Conservation (phyloP, 345 rosid species). For the Orychophragmus violaceus region DNA sequence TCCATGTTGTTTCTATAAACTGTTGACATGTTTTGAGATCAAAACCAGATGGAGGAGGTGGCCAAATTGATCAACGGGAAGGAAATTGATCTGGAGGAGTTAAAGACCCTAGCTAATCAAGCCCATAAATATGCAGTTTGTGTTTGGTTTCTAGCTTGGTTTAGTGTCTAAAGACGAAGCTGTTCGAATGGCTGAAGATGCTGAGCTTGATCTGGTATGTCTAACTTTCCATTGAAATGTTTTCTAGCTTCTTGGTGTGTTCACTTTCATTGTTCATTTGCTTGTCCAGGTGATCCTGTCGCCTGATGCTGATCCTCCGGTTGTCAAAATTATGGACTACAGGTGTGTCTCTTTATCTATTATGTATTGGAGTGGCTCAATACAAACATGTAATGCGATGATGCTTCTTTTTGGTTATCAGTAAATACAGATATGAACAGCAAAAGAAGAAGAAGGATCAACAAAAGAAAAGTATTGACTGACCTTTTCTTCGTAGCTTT, state of each 20-base stretch:
- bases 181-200: no score
- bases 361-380: slow-evolving; percentile 1
- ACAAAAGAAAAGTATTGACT: slow-evolving; percentile 65
- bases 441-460: no score
- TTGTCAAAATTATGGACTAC: slow-evolving; percentile 85
- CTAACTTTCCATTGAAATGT: slow-evolving; percentile 12
- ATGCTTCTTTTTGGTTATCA: slow-evolving; percentile 24
- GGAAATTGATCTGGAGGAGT: no score
- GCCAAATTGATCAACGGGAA: no score
- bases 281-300: no score
- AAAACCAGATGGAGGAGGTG: no score
- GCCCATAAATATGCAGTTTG: neutral
- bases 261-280: neutral
- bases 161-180: no score
- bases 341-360: slow-evolving; percentile 35
- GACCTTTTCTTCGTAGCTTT: slow-evolving; percentile 26
- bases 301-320: slow-evolving; percentile 92
- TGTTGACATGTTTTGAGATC: no score
- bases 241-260: neutral
- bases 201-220: no score
- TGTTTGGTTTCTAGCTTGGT: slow-evolving; percentile 50
- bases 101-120: no score
- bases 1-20: no score
- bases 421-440: no score
- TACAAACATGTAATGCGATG: neutral